Conservation (phyloP, 768 basidiomycete genomes). For the Naganishia vaughanmartiniae region DNA sequence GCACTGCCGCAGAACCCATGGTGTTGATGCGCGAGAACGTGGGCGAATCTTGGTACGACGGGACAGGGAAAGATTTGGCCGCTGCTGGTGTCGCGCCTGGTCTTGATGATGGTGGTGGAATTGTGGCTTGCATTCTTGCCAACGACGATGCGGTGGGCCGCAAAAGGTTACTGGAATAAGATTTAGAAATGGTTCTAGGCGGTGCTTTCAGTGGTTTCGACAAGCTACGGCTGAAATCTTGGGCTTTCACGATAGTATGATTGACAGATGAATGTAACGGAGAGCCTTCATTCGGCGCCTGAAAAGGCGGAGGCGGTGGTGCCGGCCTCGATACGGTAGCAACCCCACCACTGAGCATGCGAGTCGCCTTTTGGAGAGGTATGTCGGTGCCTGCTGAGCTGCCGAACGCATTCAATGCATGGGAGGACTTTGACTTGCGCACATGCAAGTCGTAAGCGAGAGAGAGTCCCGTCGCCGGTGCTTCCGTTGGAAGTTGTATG, state of each 20-base stretch:
- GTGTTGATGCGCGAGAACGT: neutral
- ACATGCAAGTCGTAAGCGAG: conserved; percentile 14
- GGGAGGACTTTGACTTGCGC: conserved; percentile 8
- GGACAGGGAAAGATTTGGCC: neutral
- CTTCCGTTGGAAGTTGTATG: neutral
- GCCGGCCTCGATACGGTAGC: neutral
- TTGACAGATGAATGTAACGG: neutral
- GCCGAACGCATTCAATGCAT: neutral
- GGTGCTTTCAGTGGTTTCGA: neutral
- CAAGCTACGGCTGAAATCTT: neutral
- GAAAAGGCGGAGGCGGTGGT: neutral
- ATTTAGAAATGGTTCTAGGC: neutral
- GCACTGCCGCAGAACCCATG: neutral
- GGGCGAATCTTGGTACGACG: neutral
- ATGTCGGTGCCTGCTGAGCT: neutral
- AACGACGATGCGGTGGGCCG: conserved; percentile 14
- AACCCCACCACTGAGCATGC: neutral
- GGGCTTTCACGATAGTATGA: neutral
- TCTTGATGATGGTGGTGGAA: conserved; percentile 10
- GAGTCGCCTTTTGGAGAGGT: neutral
- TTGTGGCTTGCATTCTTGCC: conserved; percentile 21
- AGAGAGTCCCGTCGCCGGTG: neutral
- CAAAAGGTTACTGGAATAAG: conserved; percentile 6
- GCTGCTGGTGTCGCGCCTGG: neutral
- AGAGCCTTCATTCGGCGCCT: neutral